Base-by-base conservation (phyloP, 148 eudicot genomes). In the Rhododendron ferrugineum region DNA sequence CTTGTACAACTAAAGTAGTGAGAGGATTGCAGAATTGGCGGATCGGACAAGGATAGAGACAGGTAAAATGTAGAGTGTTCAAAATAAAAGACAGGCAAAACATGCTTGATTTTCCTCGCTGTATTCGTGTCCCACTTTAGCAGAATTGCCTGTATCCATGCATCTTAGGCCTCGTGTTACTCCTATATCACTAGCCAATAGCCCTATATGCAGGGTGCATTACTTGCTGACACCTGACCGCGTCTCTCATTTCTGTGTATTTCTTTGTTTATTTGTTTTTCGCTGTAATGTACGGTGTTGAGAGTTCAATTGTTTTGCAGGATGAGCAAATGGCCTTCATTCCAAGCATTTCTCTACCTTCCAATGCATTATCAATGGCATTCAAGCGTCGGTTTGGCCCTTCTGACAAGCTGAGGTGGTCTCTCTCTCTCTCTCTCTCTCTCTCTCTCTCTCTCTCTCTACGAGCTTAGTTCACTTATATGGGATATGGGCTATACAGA, bases 331-430 rank as follows among this genome's bases (percentile, higher is more conserved):
- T 95, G 90, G 76, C 99, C 34, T 92, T 97, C 82, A 92, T 92
- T 88, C 98, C 99, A 83, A 92, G 93, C 90, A 88, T 97, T 83
- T 93, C 92, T 85, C 85, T 97, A 88, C 99, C 99, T 86, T 90
- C 95, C 89, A 95, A 97, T 90, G 92, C 98, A 60, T 46, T 95
- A 40, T 92, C 98, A 72, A 86, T 93, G 86, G 97, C 95, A 77
- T 97, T 97, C 85, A 97, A 97, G 88, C 95, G 98, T 30, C 92
- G 90, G 9, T 91, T 94, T 78, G 89, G 95, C 87, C 98, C 98
- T 87, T 94, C 98, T 30, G 98, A 95, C 90, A 95, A 95, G 91
- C 90, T 95, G 91, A 97, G 99, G 99, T 97, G 88, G 74, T 88
- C 84, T 85, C 85, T 85, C 81, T 60, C 72, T 85, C 86, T 82